Evolutionary conservation across 163 green algal species (phyloP).

Genomic region (Trebouxiophyceae sp.): DNA sequence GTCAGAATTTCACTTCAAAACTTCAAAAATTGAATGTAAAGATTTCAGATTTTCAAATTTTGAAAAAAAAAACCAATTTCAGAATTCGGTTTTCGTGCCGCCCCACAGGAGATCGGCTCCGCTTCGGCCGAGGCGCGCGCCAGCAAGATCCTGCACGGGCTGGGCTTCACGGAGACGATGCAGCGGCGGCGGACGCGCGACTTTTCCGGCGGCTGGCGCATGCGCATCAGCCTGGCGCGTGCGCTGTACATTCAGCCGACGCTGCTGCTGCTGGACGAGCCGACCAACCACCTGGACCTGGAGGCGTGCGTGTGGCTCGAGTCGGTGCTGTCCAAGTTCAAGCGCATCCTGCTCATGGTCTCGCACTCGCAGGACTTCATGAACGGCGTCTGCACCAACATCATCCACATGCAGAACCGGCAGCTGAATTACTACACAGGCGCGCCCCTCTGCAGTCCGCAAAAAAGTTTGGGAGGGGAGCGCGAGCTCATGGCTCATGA

Average conservation of each 20-base stretch:
- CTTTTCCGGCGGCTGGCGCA: conserved; percentile 87
- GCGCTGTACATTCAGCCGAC: conserved; percentile 98
- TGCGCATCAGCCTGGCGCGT: conserved; percentile 91
- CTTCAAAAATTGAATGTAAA: too few relatives aligned
- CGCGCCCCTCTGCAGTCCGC: conserved; percentile 11
- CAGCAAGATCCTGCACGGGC: conserved; percentile 95
- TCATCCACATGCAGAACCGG: conserved; percentile 88
- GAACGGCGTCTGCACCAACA: conserved; percentile 97
- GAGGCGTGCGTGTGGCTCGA: conserved; percentile 94
- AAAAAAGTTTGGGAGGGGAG: too few relatives aligned
- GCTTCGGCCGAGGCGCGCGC: conserved; percentile 83
- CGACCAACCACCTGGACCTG: conserved; percentile 99
- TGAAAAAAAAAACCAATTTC: too few relatives aligned
- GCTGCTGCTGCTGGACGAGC: conserved; percentile 95
- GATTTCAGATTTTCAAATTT: too few relatives aligned
- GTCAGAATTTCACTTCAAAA: too few relatives aligned
- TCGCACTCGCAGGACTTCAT: conserved; percentile 79
- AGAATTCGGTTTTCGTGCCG: too few relatives aligned
- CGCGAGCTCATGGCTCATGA: too few relatives aligned
- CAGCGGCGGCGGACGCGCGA: conserved; percentile 72
- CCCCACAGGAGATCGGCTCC: too few relatives aligned
- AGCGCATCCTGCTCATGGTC: conserved; percentile 81
- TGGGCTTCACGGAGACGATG: conserved; percentile 91
- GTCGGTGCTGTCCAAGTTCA: conserved; percentile 86
- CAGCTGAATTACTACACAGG: conserved; percentile 83